phyloP scores from a whole-genome alignment of 2,329 filamentous ascomycete genomes.

The Colletotrichum sp. region DNA sequence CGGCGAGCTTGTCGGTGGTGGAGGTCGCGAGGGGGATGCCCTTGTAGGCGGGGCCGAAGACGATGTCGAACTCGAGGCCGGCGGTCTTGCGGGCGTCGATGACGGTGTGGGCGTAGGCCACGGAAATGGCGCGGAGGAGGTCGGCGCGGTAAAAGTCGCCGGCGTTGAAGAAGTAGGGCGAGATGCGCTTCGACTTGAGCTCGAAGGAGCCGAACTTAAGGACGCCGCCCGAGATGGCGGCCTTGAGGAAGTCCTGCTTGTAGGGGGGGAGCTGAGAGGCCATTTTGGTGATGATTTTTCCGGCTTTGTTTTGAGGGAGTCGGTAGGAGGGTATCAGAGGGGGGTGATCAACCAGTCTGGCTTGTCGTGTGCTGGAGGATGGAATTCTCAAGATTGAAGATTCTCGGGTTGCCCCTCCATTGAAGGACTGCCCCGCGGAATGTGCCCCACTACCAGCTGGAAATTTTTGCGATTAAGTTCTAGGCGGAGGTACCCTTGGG shows the following conservation, averaged over 20 bases:
- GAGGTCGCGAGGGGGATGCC: slow-evolving; percentile 89
- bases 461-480: background rate
- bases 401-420: slow-evolving; percentile 12
- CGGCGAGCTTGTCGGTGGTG: slow-evolving; percentile 76
- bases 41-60: slow-evolving; percentile 97
- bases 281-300: slow-evolving; percentile 35
- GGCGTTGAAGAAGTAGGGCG: slow-evolving; percentile 98
- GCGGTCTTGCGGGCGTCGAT: slow-evolving; percentile 47
- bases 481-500: background rate
- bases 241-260: slow-evolving; percentile 76
- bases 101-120: slow-evolving; percentile 78
- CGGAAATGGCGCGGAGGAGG: slow-evolving; percentile 77
- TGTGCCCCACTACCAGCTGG: background rate
- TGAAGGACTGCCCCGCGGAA: slow-evolving; percentile 13
- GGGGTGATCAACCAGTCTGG: background rate
- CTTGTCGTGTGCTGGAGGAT: slow-evolving; percentile 12
- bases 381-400: background rate
- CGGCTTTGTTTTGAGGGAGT: background rate
- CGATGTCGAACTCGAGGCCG: slow-evolving; percentile 73
- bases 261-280: slow-evolving; percentile 58
- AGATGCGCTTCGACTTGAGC: slow-evolving; percentile 89
- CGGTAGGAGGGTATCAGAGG: background rate
- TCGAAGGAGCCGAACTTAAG: slow-evolving; percentile 85
- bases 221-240: slow-evolving; percentile 71
- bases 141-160: slow-evolving; percentile 85